phyloP scores from a whole-genome alignment of 2,329 filamentous ascomycete genomes.

The Ploettnerulaceae sp. region DNA sequence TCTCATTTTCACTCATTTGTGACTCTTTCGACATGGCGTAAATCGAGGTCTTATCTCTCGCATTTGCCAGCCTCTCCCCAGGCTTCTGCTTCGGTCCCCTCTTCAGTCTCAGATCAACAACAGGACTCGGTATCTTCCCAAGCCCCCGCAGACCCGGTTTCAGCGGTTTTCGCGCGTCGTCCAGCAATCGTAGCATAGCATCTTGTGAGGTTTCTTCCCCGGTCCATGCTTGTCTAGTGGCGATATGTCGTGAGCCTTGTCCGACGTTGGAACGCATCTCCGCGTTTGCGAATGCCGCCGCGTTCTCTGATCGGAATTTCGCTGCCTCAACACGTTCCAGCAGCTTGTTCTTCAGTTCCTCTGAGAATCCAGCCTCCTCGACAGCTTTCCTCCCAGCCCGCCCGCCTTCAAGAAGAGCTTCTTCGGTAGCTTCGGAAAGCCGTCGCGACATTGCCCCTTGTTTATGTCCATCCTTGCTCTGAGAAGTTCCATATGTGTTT shows the following conservation, averaged over 20 bases:
- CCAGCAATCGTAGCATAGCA: slow-evolving; percentile 75
- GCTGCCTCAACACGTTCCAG: slow-evolving; percentile 52
- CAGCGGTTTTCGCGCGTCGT: slow-evolving; percentile 72
- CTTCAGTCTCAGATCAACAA: slow-evolving; percentile 50
- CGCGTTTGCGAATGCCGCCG: slow-evolving; percentile 45
- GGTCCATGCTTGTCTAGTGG: slow-evolving; percentile 67
- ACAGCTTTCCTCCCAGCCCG: slow-evolving; percentile 53
- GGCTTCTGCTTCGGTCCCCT: slow-evolving; percentile 38
- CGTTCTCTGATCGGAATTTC: slow-evolving; percentile 47
- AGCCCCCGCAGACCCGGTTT: slow-evolving; percentile 43
- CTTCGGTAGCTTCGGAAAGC: slow-evolving; percentile 58
- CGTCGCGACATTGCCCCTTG: slow-evolving; percentile 47
- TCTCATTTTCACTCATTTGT: slow-evolving; percentile 64
- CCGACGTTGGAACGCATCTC: slow-evolving; percentile 54
- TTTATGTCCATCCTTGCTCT: slow-evolving; percentile 16
- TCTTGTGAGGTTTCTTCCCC: slow-evolving; percentile 73
- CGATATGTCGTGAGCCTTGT: slow-evolving; percentile 62
- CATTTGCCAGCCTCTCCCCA: slow-evolving; percentile 47
- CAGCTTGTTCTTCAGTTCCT: slow-evolving; percentile 55
- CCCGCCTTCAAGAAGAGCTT: slow-evolving; percentile 55
- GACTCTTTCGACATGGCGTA: slow-evolving; percentile 45
- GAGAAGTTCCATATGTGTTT: background rate
- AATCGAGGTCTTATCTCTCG: slow-evolving; percentile 56
- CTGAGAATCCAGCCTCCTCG: slow-evolving; percentile 59
- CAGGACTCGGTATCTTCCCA: slow-evolving; percentile 40